Evolutionary conservation across 352 stramenopile species (phyloP), one percentile per base, ranked within the genome.

Genomic region (Pythium coloratum): DNA sequence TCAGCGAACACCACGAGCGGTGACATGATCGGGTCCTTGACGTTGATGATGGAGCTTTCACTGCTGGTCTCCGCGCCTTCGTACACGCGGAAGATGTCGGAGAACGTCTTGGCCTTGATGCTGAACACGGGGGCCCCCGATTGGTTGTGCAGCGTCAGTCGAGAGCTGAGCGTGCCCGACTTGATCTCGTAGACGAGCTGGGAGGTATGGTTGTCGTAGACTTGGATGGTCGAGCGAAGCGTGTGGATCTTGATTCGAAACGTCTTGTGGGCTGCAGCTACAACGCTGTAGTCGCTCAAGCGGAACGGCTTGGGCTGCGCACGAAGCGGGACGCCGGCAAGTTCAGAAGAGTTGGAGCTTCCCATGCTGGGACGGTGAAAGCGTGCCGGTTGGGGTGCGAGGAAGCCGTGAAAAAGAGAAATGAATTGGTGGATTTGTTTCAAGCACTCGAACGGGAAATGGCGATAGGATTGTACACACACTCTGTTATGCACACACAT

Each of bases 171-270:
- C 10, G 49, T 34, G 28, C 6, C 10, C 12, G 49, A 26, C 49
- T 55, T 55, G 49, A 55, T 55, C n/a, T 30, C 28, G n/a, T 55
- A 55, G 6, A 55, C 18, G 4, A 55, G 28, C 28, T 34, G 18
- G n/a, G 20, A 30, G 5, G 5, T 34, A n/a, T 30, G 20, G 20
- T 55, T 34, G 20, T 55, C 49, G 10, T 16, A 34, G 6, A 55
- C 49, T 32, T 30, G 20, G 5, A 55, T 26, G 8, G 49, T 55
- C 18, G 49, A 55, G 49, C 49, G 49, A 7, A 55, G 10, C 49
- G 40, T 49, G 40, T 20, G 40, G 40, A 49, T 49, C 13, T 49
- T 16, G 40, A 49, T 49, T 5, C 40, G 40, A 6, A 49, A 20
- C 40, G 40, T 49, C 40, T 16, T 49, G 40, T 16, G 40, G 8